Conservation (phyloP, 495 filamentous ascomycete genomes). For the Hyaloscypha bicolor region DNA sequence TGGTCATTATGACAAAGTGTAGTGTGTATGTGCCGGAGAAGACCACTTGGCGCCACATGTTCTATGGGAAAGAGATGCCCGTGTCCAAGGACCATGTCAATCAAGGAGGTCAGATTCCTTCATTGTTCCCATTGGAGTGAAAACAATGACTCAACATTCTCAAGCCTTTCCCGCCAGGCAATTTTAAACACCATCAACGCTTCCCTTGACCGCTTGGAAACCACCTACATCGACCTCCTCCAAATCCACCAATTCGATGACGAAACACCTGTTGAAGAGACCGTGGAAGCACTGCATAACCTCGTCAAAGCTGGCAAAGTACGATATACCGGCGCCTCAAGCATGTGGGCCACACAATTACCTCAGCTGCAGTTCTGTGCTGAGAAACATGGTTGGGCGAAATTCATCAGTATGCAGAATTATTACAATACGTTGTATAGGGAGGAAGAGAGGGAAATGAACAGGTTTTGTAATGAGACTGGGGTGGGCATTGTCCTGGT, state of each 20-base stretch:
- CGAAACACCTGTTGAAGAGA: constrained; percentile 32
- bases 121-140: constrained; percentile 20
- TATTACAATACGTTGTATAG: constrained; percentile 71
- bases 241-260: constrained; percentile 71
- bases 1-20: constrained; percentile 69
- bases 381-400: constrained; percentile 66
- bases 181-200: constrained; percentile 74
- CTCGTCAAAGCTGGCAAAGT: constrained; percentile 66
- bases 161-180: constrained; percentile 61
- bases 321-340: constrained; percentile 67
- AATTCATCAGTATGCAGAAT: constrained; percentile 78
- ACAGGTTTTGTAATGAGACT: constrained; percentile 65
- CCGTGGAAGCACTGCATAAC: constrained; percentile 72
- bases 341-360: constrained; percentile 70
- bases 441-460: constrained; percentile 80
- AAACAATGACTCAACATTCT: constrained; percentile 11
- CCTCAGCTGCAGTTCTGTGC: constrained; percentile 63
- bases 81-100: constrained; percentile 34
- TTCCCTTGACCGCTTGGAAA: constrained; percentile 62
- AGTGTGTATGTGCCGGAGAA: constrained; percentile 24
- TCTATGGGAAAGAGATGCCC: background rate
- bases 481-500: constrained; percentile 52
- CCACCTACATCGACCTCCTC: constrained; percentile 71
- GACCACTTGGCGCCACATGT: background rate
- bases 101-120: constrained; percentile 26